Conservation (phyloP, 176 grass and related monocot species). For the Eremochloa ophiuroides region DNA sequence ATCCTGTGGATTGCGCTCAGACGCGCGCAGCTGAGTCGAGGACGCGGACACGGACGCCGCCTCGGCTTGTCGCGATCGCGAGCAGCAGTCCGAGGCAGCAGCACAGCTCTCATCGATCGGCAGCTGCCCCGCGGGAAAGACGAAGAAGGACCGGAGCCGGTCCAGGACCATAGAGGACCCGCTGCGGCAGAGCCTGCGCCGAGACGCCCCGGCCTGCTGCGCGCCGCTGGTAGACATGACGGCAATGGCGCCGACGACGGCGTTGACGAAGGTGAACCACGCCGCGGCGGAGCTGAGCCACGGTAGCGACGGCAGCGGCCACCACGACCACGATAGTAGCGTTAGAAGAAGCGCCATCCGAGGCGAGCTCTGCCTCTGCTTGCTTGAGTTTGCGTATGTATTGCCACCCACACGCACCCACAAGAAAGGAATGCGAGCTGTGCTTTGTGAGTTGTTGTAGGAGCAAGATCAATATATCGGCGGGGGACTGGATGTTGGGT, state of each 20-base stretch:
- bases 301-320: background rate
- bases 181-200: slow-evolving; percentile 25
- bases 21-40: background rate
- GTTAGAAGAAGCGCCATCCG: background rate
- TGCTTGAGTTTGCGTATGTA: background rate
- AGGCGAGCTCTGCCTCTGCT: background rate
- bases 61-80: background rate
- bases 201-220: background rate
- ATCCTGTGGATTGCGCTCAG: background rate
- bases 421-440: no score
- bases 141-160: slow-evolving; percentile 8
- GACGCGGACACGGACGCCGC: background rate
- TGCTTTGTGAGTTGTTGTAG: background rate
- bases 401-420: no score
- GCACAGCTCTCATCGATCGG: background rate
- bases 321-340: background rate
- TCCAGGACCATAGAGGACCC: slow-evolving; percentile 26
- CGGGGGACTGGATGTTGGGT: background rate
- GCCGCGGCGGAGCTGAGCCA: slow-evolving; percentile 28
- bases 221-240: background rate
- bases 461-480: background rate
- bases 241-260: slow-evolving; percentile 23
- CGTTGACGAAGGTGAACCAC: slow-evolving; percentile 39
- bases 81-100: background rate
- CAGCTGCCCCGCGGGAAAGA: background rate